These are phyloP conservation scores for Zygosaccharomyces bisporus DNA, from an alignment of 805 yeast genomes.

Conservation along the genomic window DNA sequence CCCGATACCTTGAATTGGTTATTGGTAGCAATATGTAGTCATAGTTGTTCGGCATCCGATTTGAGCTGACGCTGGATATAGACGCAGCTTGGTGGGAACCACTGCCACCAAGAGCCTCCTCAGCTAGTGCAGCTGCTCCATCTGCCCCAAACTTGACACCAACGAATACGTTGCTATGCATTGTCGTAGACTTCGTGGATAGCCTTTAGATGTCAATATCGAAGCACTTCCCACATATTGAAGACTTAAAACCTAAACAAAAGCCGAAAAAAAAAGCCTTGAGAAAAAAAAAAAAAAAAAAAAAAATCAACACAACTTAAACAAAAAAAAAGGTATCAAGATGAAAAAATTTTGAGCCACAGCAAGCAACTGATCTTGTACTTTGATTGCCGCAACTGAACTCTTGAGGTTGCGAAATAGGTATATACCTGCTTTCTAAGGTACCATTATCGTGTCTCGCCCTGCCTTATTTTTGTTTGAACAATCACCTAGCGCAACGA, in stretches of 20 bases:
- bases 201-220: neutral
- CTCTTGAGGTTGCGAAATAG: neutral
- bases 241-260: neutral
- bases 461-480: neutral
- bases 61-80: constrained; percentile 6
- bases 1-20: constrained; percentile 49
- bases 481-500: too few relatives aligned
- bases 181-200: constrained; percentile 5
- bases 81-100: constrained; percentile 14
- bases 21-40: constrained; percentile 52
- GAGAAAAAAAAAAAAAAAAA: constrained; percentile 1
- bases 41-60: constrained; percentile 34
- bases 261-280: neutral
- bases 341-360: neutral
- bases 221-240: neutral
- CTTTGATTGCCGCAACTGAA: too few relatives aligned
- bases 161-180: constrained; percentile 37
- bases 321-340: neutral
- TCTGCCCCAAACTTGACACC: constrained; percentile 46
- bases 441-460: neutral
- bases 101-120: constrained; percentile 25
- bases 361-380: neutral
- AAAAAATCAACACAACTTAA: neutral
- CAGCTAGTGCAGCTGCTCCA: constrained; percentile 22
- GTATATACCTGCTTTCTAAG: neutral